A percentile compares a stretch with the other conserved stretches of the same genome.
These are phyloP conservation scores for Lotmaria passim DNA, from an alignment of 208 protist genomes.

Conservation along the genomic window DNA sequence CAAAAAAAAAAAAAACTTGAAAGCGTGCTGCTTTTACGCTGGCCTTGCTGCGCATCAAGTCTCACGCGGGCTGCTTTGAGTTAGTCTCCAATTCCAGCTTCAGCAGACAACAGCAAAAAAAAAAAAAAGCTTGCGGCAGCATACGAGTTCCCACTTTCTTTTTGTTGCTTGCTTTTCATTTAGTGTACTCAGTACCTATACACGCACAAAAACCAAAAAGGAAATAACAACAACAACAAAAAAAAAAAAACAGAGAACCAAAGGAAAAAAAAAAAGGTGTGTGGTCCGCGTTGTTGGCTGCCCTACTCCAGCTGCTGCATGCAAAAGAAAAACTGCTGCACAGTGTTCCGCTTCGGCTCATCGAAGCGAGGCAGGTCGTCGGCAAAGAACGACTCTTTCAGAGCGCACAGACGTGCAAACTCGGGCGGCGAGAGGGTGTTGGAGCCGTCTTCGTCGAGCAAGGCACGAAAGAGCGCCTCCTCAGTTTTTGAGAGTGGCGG, in stretches of 20 bases:
- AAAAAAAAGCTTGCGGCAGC: too few species aligned
- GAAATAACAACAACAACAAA: slow-evolving; percentile 23
- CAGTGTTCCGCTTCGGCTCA: slow-evolving; percentile 50
- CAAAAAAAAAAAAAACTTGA: too few species aligned
- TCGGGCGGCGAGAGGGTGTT: slow-evolving; percentile 64
- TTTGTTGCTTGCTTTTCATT: too few species aligned
- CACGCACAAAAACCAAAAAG: too few species aligned
- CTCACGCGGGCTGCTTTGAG: too few species aligned
- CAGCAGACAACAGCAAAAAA: too few species aligned
- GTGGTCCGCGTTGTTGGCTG: too few species aligned
- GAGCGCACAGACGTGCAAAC: slow-evolving; percentile 53
- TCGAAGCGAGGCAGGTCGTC: slow-evolving; percentile 49
- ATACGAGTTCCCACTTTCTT: too few species aligned
- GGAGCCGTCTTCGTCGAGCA: slow-evolving; percentile 65
- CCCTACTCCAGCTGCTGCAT: slow-evolving; percentile 75
- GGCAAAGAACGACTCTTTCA: slow-evolving; percentile 56
- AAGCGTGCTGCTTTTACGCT: too few species aligned
- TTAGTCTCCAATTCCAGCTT: too few species aligned
- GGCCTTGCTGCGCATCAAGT: too few species aligned
- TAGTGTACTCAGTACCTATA: too few species aligned
- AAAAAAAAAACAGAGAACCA: slow-evolving; percentile 15
- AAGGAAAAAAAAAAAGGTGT: slow-evolving; percentile 8
- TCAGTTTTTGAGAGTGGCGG: slow-evolving; percentile 46
- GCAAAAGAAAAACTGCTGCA: slow-evolving; percentile 78
- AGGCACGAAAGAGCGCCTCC: slow-evolving; percentile 41